phyloP scores from a whole-genome alignment of 1,284 basidiomycete species.

The Acaromyces ingoldii region DNA sequence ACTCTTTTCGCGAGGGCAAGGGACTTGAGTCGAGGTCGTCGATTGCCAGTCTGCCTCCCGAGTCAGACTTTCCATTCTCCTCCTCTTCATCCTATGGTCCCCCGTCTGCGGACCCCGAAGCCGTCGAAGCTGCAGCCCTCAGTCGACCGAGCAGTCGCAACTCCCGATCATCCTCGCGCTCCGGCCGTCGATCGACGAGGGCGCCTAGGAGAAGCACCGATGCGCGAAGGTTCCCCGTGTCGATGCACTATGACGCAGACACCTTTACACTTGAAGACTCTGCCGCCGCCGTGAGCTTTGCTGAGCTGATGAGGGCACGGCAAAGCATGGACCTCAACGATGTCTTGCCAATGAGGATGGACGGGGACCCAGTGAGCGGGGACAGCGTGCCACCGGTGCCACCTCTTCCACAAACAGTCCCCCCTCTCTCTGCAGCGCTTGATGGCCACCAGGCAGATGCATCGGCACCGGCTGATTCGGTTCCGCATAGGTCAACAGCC shows the following conservation, averaged over 20 bases:
- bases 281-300: slow-evolving; percentile 23
- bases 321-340: slow-evolving; percentile 40
- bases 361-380: neutral
- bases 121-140: slow-evolving; percentile 6
- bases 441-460: no score
- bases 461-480: no score
- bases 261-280: slow-evolving; percentile 28
- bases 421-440: no score
- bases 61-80: no score
- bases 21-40: no score
- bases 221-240: slow-evolving; percentile 34
- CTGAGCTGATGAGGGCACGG: slow-evolving; percentile 29
- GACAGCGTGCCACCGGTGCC: slow-evolving; percentile 40
- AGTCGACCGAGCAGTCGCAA: slow-evolving; percentile 6
- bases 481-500: no score
- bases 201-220: slow-evolving; percentile 13
- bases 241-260: slow-evolving; percentile 38
- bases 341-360: slow-evolving; percentile 25
- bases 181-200: neutral
- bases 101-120: slow-evolving; percentile 4
- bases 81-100: no score
- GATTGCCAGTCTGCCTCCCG: no score
- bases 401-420: slow-evolving; percentile 18
- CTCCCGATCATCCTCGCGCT: slow-evolving; percentile 1
- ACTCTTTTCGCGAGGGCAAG: no score